Conservation (phyloP, 2,329 filamentous ascomycete species). For the Phaeoacremonium minimum region DNA sequence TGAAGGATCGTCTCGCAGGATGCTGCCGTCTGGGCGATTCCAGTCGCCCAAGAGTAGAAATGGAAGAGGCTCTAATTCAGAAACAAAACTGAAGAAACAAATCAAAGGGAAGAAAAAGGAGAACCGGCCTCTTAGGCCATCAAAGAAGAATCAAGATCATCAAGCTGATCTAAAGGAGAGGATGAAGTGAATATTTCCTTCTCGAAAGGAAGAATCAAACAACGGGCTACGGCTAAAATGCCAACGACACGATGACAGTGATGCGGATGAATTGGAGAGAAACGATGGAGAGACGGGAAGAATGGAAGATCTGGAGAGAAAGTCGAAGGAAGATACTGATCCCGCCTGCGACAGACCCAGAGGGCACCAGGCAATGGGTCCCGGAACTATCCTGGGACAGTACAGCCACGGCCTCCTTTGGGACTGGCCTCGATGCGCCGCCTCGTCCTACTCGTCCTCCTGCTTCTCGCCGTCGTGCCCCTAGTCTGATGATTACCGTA, state of each 20-base stretch:
- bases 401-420: no score
- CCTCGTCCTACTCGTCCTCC: no score
- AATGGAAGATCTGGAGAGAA: conserved; percentile 13
- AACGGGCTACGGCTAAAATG: conserved; percentile 19
- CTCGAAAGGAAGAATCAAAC: conserved; percentile 15
- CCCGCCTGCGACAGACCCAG: no score
- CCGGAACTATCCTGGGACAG: no score
- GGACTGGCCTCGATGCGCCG: no score
- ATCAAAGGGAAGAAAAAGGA: conserved; percentile 19
- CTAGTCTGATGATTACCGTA: no score
- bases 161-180: conserved; percentile 19
- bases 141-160: conserved; percentile 32
- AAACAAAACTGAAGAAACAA: conserved; percentile 20
- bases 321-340: conserved; percentile 7
- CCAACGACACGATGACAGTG: conserved; percentile 16
- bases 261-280: conserved; percentile 20
- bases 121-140: conserved; percentile 32
- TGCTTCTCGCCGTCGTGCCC: no score
- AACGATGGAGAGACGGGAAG: conserved; percentile 11
- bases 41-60: conserved; percentile 35
- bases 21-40: conserved; percentile 30
- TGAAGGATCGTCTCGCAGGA: conserved; percentile 9
- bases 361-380: no score
- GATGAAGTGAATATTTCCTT: conserved; percentile 10
- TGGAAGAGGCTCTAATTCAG: conserved; percentile 16